phyloP scores from a whole-genome alignment of 495 filamentous ascomycete species.

The Chaetomium cochliodes region DNA sequence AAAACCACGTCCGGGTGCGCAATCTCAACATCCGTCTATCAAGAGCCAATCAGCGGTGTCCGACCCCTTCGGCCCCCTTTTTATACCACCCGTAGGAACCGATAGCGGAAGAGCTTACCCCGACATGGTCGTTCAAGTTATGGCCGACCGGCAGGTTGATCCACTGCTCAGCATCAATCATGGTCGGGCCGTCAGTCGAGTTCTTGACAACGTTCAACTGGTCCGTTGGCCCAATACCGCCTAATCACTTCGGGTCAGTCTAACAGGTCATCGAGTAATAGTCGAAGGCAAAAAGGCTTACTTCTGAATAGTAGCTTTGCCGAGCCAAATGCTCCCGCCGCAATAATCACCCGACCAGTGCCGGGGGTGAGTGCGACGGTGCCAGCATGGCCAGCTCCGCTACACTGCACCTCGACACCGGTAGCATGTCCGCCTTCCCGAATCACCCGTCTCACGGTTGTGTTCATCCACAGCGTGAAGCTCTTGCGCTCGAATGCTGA shows the following conservation, averaged over 20 bases:
- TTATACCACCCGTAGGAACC: neutral
- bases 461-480: slow-evolving; percentile 63
- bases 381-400: slow-evolving; percentile 54
- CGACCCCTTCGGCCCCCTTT: neutral
- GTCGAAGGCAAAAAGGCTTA: slow-evolving; percentile 2
- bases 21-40: slow-evolving; percentile 59
- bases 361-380: slow-evolving; percentile 55
- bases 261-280: neutral
- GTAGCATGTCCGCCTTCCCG: slow-evolving; percentile 57
- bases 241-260: slow-evolving; percentile 8
- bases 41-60: neutral
- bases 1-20: slow-evolving; percentile 58
- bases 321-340: slow-evolving; percentile 65
- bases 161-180: slow-evolving; percentile 55
- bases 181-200: slow-evolving; percentile 50
- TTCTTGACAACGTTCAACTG: slow-evolving; percentile 56
- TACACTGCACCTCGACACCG: slow-evolving; percentile 63
- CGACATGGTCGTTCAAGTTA: slow-evolving; percentile 68
- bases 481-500: slow-evolving; percentile 55
- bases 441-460: slow-evolving; percentile 61
- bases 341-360: slow-evolving; percentile 64
- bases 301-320: slow-evolving; percentile 61
- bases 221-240: slow-evolving; percentile 60
- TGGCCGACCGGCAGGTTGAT: slow-evolving; percentile 70
- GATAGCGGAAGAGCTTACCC: slow-evolving; percentile 34